Evolutionary conservation across 1,139 yeast species (phyloP).

Genomic region (Debaryomyces udenii): DNA sequence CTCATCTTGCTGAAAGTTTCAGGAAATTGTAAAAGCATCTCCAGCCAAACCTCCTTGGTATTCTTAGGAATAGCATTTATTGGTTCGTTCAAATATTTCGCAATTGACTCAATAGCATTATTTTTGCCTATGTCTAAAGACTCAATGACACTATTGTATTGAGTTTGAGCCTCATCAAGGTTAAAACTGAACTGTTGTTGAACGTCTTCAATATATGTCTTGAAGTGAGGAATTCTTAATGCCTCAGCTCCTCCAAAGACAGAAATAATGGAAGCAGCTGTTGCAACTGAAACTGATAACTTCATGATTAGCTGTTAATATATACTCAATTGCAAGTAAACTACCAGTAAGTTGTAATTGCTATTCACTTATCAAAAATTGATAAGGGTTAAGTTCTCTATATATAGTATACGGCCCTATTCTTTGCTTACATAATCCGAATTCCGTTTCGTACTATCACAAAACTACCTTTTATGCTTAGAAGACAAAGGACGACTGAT

Average conservation of each 20-base stretch:
- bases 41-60: constrained; percentile 58
- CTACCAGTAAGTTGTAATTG: neutral
- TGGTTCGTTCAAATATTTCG: constrained; percentile 49
- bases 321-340: neutral
- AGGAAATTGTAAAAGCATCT: constrained; percentile 62
- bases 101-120: constrained; percentile 31
- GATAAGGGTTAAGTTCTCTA: constrained; percentile 5
- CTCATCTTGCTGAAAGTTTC: constrained; percentile 50
- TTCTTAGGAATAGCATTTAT: constrained; percentile 49
- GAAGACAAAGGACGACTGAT: neutral
- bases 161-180: constrained; percentile 18
- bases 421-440: constrained; percentile 1
- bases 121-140: constrained; percentile 20
- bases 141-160: constrained; percentile 21
- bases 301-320: constrained; percentile 26
- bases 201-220: constrained; percentile 19
- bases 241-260: constrained; percentile 30
- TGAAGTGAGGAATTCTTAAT: constrained; percentile 34
- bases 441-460: neutral
- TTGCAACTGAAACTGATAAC: constrained; percentile 25
- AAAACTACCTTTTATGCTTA: neutral
- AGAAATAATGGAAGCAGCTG: constrained; percentile 30
- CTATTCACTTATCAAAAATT: neutral
- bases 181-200: constrained; percentile 31
- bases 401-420: neutral